Evolutionary conservation across 768 basidiomycete species (phyloP), one percentile per base, ranked within the genome.

Genomic region (Pisolithus marmoratus): DNA sequence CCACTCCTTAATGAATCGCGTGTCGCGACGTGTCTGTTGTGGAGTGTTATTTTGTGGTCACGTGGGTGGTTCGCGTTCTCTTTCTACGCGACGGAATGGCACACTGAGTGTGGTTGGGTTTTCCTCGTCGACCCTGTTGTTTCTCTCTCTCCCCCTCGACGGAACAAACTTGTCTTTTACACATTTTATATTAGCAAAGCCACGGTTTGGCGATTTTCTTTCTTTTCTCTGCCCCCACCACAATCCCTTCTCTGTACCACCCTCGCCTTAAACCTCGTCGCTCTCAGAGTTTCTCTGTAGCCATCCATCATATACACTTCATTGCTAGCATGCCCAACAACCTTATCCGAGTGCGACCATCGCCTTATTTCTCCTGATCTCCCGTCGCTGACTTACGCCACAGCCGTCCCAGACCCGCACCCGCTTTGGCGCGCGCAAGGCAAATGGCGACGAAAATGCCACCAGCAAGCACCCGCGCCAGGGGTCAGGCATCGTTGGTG

Each of bases 371-470:
- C 19, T 14, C 23, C 51, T 46, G 37, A 51, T 26, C 23, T 14
- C 5, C 44, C 27, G 50, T 38, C 57, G 11, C 44, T 50, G 15
- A 58, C 51, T 36, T 42, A 36, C 38, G 57, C 57, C 54, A 56
- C 59, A 90, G 87, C 66, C 34, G 12, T 34, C 84, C 60, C 81
- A 85, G 51, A 74, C 83, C 71, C 84, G 88, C 61, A 71, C 72
- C 56, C 82, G 88, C 60, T 71, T 78, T 44, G 73, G 82, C 58
- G 71, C 79, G 58, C 85, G 87, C 60, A 79, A 75, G 65, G 71
- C 69, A 63, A 88, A 85, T 67, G 80, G 72, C 54, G 89, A 90
- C 65, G 89, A 90, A 73, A 90, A 91, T 63, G 85, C 87, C 46
- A 78, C 77, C 61, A 80, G 78, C 60, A 81, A 74, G 68, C 84